Percentiles rank a stretch among this genome's conserved stretches.
These are phyloP conservation scores for Colletotrichum sp. DNA, from an alignment of 2,329 filamentous ascomycete genomes.

Conservation along the genomic window DNA sequence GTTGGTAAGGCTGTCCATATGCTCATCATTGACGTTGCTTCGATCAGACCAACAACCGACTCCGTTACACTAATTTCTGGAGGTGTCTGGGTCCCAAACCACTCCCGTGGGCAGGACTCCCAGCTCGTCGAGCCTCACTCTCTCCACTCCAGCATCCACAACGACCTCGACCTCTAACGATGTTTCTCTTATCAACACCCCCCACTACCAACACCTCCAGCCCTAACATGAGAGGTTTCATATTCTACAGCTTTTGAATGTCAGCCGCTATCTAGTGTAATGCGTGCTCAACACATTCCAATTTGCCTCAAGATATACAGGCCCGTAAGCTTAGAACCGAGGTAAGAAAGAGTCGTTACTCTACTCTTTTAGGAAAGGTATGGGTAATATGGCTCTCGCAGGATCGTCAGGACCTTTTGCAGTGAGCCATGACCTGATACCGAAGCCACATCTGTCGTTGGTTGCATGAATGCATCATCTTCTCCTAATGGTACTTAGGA, in stretches of 20 bases:
- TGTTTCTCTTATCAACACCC: neutral
- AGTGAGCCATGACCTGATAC: neutral
- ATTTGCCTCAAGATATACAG: neutral
- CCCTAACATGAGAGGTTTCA: neutral
- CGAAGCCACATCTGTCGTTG: neutral
- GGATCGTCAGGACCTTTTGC: neutral
- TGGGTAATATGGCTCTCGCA: neutral
- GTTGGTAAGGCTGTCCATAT: neutral
- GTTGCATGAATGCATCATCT: neutral
- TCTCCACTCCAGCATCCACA: neutral
- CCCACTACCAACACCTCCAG: neutral
- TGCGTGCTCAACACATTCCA: neutral
- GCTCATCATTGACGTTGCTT: accelerated
- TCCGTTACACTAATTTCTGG: neutral
- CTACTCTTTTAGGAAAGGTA: neutral
- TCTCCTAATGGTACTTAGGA: neutral
- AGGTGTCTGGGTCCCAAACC: neutral
- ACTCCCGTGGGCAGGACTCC: neutral
- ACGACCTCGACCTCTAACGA: neutral
- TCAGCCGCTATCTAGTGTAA: too few relatives aligned
- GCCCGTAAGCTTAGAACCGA: accelerated
- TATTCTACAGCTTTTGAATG: neutral
- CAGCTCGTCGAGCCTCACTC: neutral
- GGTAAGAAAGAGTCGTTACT: neutral
- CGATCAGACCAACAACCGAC: neutral